phyloP scores from a whole-genome alignment of 2,329 filamentous ascomycete species.

The Paraphaeosphaeria sporulosa region DNA sequence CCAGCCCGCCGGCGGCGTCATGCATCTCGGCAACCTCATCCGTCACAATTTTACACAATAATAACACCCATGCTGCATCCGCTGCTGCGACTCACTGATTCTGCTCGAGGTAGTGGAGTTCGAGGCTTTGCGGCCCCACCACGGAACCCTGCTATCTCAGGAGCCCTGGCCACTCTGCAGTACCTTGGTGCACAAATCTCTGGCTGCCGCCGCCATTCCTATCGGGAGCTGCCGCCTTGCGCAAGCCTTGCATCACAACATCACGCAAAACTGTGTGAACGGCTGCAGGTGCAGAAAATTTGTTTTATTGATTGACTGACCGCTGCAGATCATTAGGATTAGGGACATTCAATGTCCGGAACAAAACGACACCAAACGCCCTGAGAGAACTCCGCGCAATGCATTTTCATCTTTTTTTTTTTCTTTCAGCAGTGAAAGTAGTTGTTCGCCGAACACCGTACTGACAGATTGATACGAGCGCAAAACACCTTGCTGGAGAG shows the following conservation, averaged over 20 bases:
- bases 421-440: background rate
- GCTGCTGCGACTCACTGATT: background rate
- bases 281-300: constrained; percentile 15
- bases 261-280: background rate
- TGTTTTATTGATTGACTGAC: constrained; percentile 13
- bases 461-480: constrained; percentile 27
- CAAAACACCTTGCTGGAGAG: background rate
- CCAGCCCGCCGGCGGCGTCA: background rate
- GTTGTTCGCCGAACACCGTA: constrained; percentile 22
- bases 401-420: constrained; percentile 17
- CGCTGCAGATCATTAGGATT: constrained; percentile 35
- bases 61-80: background rate
- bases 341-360: constrained; percentile 45
- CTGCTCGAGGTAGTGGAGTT: background rate
- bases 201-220: constrained; percentile 7
- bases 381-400: constrained; percentile 19
- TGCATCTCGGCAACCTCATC: background rate
- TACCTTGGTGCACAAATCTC: constrained; percentile 24
- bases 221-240: constrained; percentile 19
- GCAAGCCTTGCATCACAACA: constrained; percentile 7
- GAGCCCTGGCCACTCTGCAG: constrained; percentile 22
- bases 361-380: constrained; percentile 20
- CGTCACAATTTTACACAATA: constrained; percentile 1
- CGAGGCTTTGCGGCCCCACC: background rate
- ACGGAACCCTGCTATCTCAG: constrained; percentile 3